Conservation (phyloP, 2,329 filamentous ascomycete species). For the Aspergillus sp. region DNA sequence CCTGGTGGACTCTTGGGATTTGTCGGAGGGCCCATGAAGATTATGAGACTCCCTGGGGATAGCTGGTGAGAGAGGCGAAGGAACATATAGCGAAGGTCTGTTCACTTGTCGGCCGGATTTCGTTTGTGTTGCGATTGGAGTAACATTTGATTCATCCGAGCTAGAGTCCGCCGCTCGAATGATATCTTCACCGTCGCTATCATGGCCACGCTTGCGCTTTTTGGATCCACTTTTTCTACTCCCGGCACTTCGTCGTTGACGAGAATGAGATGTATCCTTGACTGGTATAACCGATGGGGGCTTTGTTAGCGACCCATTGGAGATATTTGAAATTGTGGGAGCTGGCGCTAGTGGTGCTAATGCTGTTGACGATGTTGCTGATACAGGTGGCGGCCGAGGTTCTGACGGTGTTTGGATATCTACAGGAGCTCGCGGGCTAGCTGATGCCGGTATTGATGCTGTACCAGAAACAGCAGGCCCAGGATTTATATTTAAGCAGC, state of each 20-base stretch:
- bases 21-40: slow-evolving; percentile 9
- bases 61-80: slow-evolving; percentile 39
- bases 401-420: neutral
- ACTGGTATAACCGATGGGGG: slow-evolving; percentile 7
- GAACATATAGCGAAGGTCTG: slow-evolving; percentile 63
- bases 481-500: neutral
- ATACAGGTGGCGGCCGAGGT: neutral
- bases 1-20: slow-evolving; percentile 36
- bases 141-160: slow-evolving; percentile 47
- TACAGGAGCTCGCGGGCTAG: neutral
- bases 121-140: slow-evolving; percentile 63
- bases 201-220: slow-evolving; percentile 24
- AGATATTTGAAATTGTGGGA: neutral
- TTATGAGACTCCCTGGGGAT: slow-evolving; percentile 18
- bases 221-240: slow-evolving; percentile 19
- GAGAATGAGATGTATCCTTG: slow-evolving; percentile 14
- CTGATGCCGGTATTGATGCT: neutral
- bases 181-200: slow-evolving; percentile 33
- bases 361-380: neutral
- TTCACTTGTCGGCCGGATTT: slow-evolving; percentile 72
- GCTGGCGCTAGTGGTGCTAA: neutral
- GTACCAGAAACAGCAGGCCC: neutral
- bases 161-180: slow-evolving; percentile 37
- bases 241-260: slow-evolving; percentile 16
- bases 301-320: neutral